phyloP scores from a whole-genome alignment of 805 yeast species.

The Candida sithepensis region DNA sequence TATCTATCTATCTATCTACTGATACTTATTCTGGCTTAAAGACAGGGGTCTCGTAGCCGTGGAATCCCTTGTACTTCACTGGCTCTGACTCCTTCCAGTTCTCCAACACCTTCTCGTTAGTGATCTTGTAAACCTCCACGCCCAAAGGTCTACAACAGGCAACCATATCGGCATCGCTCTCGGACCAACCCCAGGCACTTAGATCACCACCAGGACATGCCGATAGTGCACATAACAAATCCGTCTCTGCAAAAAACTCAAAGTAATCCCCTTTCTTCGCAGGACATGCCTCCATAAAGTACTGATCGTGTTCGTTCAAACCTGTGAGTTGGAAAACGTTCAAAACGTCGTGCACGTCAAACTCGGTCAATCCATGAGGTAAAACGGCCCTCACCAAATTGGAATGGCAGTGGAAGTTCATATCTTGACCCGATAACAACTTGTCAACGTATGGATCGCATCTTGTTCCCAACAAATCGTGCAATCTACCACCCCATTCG shows the following conservation, averaged over 20 bases:
- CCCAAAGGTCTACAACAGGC: constrained; percentile 62
- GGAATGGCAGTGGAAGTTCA: constrained; percentile 66
- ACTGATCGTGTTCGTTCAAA: constrained; percentile 59
- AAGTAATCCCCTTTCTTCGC: constrained; percentile 57
- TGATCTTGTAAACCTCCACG: constrained; percentile 55
- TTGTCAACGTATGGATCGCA: constrained; percentile 70
- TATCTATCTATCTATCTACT: no score
- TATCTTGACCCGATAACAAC: constrained; percentile 58
- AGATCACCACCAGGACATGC: constrained; percentile 73
- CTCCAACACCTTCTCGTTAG: constrained; percentile 41
- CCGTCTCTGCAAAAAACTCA: constrained; percentile 66
- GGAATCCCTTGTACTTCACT: constrained; percentile 52
- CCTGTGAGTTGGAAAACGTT: constrained; percentile 72
- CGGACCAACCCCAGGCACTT: constrained; percentile 72
- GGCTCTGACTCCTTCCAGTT: constrained; percentile 51
- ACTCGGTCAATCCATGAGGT: constrained; percentile 60
- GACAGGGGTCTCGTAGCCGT: constrained; percentile 40
- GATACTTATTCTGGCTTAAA: constrained; percentile 7
- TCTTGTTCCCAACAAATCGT: constrained; percentile 64
- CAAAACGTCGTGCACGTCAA: constrained; percentile 65
- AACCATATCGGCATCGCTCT: constrained; percentile 51
- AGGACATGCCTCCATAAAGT: constrained; percentile 69
- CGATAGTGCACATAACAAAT: constrained; percentile 57
- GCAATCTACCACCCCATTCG: constrained; percentile 63
- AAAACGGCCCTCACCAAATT: constrained; percentile 56